phyloP scores from a whole-genome alignment of 2,329 filamentous ascomycete genomes.

The Capronia epimyces region DNA sequence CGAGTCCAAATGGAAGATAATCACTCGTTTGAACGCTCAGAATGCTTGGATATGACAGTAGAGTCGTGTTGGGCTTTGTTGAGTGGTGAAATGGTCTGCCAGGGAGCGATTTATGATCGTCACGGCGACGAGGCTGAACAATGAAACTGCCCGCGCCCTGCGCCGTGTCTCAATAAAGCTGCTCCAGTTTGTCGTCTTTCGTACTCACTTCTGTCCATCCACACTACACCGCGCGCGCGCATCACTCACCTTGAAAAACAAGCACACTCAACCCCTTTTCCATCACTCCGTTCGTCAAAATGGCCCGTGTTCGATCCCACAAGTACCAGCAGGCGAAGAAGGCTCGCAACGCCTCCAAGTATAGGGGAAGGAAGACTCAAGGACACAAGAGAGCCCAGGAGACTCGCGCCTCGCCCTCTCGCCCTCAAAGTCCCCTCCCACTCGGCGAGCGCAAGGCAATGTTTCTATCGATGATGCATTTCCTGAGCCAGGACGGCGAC shows the following conservation, averaged over 20 bases:
- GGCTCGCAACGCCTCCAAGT: not conserved
- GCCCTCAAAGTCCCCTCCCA: not conserved
- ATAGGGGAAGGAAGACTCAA: not conserved
- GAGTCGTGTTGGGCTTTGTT: not conserved
- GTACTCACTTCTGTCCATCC: not conserved
- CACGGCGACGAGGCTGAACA: not conserved
- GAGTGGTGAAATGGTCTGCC: not conserved
- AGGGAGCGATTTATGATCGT: not conserved
- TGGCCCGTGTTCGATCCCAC: not conserved
- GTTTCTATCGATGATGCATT: not conserved
- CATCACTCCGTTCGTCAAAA: not conserved
- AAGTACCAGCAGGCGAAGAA: not conserved
- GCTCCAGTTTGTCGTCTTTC: not conserved
- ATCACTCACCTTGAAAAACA: not conserved
- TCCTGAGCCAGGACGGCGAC: not conserved
- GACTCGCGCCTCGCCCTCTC: not conserved
- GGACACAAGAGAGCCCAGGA: not conserved
- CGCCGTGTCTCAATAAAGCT: not conserved
- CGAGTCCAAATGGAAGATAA: not conserved
- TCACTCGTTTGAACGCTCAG: not conserved
- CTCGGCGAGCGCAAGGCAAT: conserved; percentile 1
- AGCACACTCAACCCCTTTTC: not conserved
- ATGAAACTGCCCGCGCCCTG: not conserved
- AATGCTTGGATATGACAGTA: not conserved
- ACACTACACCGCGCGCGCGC: not conserved